These are phyloP conservation scores for Diaporthe nobilis DNA, from an alignment of 2,329 filamentous ascomycete species.

Conservation along the genomic window DNA sequence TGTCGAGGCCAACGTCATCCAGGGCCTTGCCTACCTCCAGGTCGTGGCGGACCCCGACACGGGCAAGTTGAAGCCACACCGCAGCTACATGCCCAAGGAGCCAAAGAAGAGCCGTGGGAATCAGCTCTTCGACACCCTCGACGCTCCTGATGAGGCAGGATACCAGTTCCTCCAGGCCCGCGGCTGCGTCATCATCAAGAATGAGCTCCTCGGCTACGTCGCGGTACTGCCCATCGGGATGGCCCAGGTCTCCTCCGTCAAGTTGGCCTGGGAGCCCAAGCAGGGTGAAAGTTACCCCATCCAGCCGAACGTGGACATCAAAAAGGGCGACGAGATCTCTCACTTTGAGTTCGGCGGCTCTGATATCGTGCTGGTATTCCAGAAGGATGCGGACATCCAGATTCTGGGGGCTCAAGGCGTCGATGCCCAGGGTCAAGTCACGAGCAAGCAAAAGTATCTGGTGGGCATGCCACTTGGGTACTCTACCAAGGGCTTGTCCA, in stretches of 20 bases:
- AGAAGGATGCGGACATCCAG: not conserved
- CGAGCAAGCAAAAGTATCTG: constrained; percentile 3
- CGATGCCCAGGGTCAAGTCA: not conserved
- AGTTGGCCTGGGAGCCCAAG: constrained; percentile 3
- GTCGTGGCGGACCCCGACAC: not conserved
- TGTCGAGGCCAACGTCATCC: constrained; percentile 3
- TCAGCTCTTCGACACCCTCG: not conserved
- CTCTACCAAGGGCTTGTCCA: not conserved
- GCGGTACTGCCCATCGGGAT: not conserved
- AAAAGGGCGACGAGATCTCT: not conserved
- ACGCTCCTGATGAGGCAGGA: not conserved
- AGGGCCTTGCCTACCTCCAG: not conserved
- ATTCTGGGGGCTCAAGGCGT: not conserved
- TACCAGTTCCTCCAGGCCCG: not conserved
- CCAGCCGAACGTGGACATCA: not conserved
- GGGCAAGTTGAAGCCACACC: not conserved
- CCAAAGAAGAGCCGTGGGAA: not conserved
- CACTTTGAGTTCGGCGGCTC: not conserved
- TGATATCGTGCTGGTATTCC: constrained; percentile 3
- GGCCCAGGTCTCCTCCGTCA: constrained; percentile 3
- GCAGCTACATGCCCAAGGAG: not conserved
- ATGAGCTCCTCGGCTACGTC: not conserved
- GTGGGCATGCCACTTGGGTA: not conserved
- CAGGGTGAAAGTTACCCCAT: not conserved
- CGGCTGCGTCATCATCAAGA: constrained; percentile 16